phyloP scores from a whole-genome alignment of 2,329 filamentous ascomycete species.

The Dactylella cylindrospora region DNA sequence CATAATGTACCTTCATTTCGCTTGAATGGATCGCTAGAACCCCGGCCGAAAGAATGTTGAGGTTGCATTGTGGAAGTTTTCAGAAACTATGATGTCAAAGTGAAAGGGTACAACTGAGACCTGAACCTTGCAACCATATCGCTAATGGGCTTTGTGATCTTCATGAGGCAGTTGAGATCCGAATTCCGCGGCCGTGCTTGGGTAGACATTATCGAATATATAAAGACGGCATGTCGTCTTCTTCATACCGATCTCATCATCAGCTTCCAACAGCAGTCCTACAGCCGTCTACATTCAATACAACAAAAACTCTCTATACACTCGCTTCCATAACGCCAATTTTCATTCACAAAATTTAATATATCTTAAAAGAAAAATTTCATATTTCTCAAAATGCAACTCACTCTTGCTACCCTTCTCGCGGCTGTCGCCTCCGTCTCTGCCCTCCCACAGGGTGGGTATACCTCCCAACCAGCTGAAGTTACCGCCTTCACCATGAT shows the following conservation, averaged over 20 bases:
- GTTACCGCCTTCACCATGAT: constrained; percentile 24
- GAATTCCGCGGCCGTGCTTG: not conserved
- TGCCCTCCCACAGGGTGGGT: constrained; percentile 26
- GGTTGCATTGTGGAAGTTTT: constrained; percentile 30
- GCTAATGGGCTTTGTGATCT: constrained; percentile 1
- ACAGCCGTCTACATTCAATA: constrained; percentile 13
- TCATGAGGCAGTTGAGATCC: not conserved
- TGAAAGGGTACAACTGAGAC: no score
- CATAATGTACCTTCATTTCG: not conserved
- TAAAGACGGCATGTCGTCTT: constrained; percentile 4
- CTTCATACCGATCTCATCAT: constrained; percentile 7
- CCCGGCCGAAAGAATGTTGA: constrained; percentile 13
- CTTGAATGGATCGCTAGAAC: not conserved
- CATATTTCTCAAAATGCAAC: constrained; percentile 31
- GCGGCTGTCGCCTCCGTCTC: constrained; percentile 26
- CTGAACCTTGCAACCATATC: no score
- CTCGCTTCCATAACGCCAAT: not conserved
- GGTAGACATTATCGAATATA: constrained; percentile 20
- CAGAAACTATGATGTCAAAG: constrained; percentile 33
- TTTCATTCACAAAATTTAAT: constrained; percentile 9
- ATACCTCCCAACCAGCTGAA: constrained; percentile 1
- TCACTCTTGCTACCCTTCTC: constrained; percentile 34
- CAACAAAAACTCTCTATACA: not conserved
- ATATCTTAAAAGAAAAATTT: constrained; percentile 1
- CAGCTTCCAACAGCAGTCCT: constrained; percentile 19